Evolutionary conservation across 1,284 basidiomycete species (phyloP).

Genomic region (Puccinia novopanici): DNA sequence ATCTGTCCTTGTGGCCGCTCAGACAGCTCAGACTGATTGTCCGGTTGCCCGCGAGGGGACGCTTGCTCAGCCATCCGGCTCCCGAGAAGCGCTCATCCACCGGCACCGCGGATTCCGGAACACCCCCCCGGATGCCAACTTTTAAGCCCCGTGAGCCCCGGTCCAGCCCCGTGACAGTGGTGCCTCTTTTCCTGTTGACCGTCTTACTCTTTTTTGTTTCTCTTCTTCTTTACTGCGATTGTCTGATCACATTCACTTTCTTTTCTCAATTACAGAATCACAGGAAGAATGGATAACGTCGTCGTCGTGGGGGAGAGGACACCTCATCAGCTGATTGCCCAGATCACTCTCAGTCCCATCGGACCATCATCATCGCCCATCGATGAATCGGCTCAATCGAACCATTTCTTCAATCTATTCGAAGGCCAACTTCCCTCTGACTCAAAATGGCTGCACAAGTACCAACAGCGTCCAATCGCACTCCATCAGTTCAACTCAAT

Average conservation of each 20-base stretch:
- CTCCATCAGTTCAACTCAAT: constrained; percentile 25
- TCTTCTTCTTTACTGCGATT: background rate
- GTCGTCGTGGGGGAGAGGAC: background rate
- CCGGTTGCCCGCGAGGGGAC: too few relatives aligned
- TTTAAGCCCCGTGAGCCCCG: too few relatives aligned
- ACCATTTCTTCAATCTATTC: background rate
- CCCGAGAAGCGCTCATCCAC: too few relatives aligned
- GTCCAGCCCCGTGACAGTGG: too few relatives aligned
- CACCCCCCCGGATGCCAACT: too few relatives aligned
- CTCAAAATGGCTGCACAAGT: constrained; percentile 7
- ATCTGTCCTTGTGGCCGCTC: too few relatives aligned
- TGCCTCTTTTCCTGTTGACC: background rate
- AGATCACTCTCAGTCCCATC: background rate
- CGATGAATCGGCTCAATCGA: constrained; percentile 13
- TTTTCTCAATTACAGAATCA: background rate
- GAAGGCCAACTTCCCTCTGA: background rate
- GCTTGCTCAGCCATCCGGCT: too few relatives aligned
- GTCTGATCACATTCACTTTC: too few relatives aligned
- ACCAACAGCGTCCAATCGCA: background rate
- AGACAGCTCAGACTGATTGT: too few relatives aligned
- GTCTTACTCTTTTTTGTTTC: background rate
- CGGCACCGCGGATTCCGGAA: too few relatives aligned
- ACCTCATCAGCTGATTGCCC: background rate
- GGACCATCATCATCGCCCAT: constrained; percentile 2
- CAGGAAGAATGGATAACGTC: background rate